Evolutionary conservation across 2,329 filamentous ascomycete species (phyloP).

Genomic region (Arthrobotrys musiformis): DNA sequence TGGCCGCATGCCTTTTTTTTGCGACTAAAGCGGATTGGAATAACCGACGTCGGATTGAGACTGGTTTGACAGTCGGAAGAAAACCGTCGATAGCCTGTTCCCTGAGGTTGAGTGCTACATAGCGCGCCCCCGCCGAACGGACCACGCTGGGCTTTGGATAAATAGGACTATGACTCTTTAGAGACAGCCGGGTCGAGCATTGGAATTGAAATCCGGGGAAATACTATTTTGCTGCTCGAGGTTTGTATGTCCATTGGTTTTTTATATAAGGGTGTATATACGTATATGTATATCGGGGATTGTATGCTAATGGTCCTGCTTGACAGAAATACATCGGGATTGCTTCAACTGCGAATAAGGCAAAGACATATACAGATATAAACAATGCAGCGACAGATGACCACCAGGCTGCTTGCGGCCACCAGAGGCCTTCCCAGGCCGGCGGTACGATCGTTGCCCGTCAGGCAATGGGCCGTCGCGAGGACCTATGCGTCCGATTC

Average conservation of each 20-base stretch:
- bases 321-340: conserved; percentile 16
- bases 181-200: neutral
- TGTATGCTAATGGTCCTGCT: neutral
- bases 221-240: neutral
- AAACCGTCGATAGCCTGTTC: conserved; percentile 56
- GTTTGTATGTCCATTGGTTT: no score
- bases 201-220: conserved; percentile 1
- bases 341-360: neutral
- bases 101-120: no score
- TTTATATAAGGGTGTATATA: neutral
- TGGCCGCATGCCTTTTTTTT: no score
- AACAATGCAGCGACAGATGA: conserved; percentile 51
- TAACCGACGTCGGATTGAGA: conserved; percentile 21
- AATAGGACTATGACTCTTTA: conserved; percentile 27
- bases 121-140: no score
- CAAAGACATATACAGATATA: neutral
- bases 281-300: neutral
- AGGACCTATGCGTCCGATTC: conserved; percentile 40
- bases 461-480: conserved; percentile 28
- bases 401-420: conserved; percentile 20
- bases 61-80: conserved; percentile 30
- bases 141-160: conserved; percentile 53
- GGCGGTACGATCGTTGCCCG: conserved; percentile 13
- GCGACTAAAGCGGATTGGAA: conserved; percentile 21
- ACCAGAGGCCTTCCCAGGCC: conserved; percentile 13